These are phyloP conservation scores for Catharanthus roseus DNA, from an alignment of 257 asterid genomes.

Conservation along the genomic window DNA sequence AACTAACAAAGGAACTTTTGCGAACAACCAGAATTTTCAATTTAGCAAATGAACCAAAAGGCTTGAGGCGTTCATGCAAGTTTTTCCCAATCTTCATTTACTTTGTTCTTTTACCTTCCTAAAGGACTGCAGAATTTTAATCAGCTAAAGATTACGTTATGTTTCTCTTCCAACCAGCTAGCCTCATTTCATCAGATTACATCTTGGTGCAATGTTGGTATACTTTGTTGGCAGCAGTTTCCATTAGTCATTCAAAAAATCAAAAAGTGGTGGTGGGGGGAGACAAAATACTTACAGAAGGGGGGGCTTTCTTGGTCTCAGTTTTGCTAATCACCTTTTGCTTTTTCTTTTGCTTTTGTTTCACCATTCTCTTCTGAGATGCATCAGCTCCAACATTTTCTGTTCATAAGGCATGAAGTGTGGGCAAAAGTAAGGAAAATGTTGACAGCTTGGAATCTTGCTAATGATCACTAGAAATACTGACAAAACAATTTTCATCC, in stretches of 20 bases:
- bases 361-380: slow-evolving; percentile 6
- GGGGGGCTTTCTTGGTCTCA: slow-evolving; percentile 8
- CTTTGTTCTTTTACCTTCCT: not conserved
- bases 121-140: not conserved
- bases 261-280: not conserved
- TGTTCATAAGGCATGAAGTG: not conserved
- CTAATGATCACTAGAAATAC: not conserved
- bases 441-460: not conserved
- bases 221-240: not conserved
- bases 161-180: not conserved
- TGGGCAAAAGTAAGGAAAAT: not conserved
- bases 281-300: slow-evolving; percentile 16
- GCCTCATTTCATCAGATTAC: not conserved
- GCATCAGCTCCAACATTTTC: slow-evolving; percentile 11
- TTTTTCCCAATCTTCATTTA: not conserved
- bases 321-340: slow-evolving; percentile 8
- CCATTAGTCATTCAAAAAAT: not conserved
- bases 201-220: not conserved
- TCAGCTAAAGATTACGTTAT: not conserved
- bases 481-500: not conserved
- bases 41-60: not conserved
- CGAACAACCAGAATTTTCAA: not conserved
- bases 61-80: not conserved
- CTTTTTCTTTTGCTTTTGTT: slow-evolving; percentile 6
- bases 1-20: not conserved